Evolutionary conservation across 23 red algal genomes (phyloP), one percentile per base, ranked within the genome.

Genomic region (Rhodosorus marinus): DNA sequence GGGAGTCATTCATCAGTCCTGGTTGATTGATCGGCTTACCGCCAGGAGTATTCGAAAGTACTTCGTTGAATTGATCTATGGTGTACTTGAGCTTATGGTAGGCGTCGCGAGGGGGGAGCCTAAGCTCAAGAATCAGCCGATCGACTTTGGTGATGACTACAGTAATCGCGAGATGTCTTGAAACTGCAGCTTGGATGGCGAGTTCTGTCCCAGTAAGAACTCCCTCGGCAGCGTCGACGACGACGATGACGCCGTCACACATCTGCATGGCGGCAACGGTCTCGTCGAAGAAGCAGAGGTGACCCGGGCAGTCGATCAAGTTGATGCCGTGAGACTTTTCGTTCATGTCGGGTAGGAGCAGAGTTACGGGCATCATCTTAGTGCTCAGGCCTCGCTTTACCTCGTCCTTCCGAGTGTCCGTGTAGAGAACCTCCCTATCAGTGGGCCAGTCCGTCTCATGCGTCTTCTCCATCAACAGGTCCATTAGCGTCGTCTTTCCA

Each of bases 351-450:
- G 80, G 57, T 45, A 85, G 30, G 8, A 77, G 36, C 25, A 85
- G 69, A 51, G 76, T 58, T 9, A 74, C 42, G 7, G 66, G 52
- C 2, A 67, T 71, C 3, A 69, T 41, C 26, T 85, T 75, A 4
- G 86, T 60, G 11, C 74, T 82, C 35, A 98, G 55, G 20, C 49
- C 64, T 7, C 81, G 66, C 15, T 53, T 45, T 51, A 73, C 67
- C 62, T 98, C 90, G 73, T 98, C 90, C 9, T 45, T 52, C 26
- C 90, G 63, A n/a, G 78, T 74, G 53, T 98, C 90, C 38, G 76
- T 81, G 26, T 64, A 85, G 29, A 71, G 41, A 38, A 67, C 66
- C 1, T 65, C 57, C 6, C 69, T 36, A 43, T 43, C 38, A 11
- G 38, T 30, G 34, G 29, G 23, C 67, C 67, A 74, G 0, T 65